phyloP scores from a whole-genome alignment of 495 filamentous ascomycete genomes.

The Trichocladium uniseriatum region DNA sequence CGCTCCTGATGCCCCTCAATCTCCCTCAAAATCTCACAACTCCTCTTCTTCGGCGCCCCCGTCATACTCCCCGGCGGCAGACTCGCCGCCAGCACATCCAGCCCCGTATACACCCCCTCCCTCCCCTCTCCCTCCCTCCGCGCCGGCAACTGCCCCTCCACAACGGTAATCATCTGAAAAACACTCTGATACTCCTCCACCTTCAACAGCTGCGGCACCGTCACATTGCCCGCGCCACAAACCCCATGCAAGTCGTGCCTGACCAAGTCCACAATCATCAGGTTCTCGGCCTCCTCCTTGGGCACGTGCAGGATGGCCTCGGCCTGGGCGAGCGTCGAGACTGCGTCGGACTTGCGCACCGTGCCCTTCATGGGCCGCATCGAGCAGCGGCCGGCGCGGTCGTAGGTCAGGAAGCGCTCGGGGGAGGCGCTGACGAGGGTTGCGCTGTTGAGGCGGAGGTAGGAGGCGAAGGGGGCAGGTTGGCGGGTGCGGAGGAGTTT shows the following conservation, averaged over 20 bases:
- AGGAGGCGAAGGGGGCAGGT: constrained; percentile 80
- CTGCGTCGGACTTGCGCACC: constrained; percentile 56
- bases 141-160: constrained; percentile 56
- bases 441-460: constrained; percentile 56
- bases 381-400: constrained; percentile 45
- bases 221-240: constrained; percentile 60
- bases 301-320: constrained; percentile 58
- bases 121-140: background rate
- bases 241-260: constrained; percentile 83
- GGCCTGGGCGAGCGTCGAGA: constrained; percentile 54
- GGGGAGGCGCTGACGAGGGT: constrained; percentile 81
- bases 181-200: constrained; percentile 88
- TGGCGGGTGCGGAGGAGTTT: constrained; percentile 60
- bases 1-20: constrained; percentile 59
- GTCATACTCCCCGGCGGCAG: constrained; percentile 93
- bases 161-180: constrained; percentile 81
- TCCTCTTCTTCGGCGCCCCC: constrained; percentile 84
- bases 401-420: constrained; percentile 79
- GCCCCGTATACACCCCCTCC: constrained; percentile 41
- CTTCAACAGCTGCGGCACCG: constrained; percentile 56
- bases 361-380: constrained; percentile 94
- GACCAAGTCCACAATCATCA: constrained; percentile 97
- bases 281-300: constrained; percentile 91
- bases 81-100: constrained; percentile 66
- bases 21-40: constrained; percentile 64